These are phyloP conservation scores for Aureobasidium lini DNA, from an alignment of 2,329 filamentous ascomycete species.

Conservation along the genomic window DNA sequence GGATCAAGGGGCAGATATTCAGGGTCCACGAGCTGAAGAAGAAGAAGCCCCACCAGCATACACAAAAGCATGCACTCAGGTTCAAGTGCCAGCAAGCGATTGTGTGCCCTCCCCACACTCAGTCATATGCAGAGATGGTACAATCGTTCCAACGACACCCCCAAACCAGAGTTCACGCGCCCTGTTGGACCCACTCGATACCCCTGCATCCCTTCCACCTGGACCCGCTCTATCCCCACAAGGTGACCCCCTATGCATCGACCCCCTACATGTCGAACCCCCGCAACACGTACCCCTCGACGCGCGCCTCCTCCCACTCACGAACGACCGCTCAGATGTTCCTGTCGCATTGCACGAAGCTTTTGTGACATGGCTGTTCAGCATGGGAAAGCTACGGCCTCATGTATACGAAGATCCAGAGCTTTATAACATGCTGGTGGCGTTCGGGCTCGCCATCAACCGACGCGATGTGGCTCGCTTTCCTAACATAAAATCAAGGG, in stretches of 20 bases:
- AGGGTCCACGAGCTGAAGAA: background rate
- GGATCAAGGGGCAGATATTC: background rate
- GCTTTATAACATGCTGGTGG: background rate
- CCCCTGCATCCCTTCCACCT: background rate
- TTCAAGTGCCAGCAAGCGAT: conserved; percentile 10
- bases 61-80: background rate
- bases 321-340: background rate
- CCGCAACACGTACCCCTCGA: background rate
- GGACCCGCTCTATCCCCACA: background rate
- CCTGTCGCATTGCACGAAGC: background rate
- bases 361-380: conserved; percentile 5
- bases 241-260: background rate
- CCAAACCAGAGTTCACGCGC: background rate
- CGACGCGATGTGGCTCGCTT: background rate
- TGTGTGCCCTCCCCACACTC: background rate
- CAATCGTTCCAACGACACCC: background rate
- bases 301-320: background rate
- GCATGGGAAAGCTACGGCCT: background rate
- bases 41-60: conserved; percentile 4
- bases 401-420: background rate
- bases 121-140: background rate
- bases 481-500: conserved; percentile 7
- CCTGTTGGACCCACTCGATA: background rate
- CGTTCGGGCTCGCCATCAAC: background rate
- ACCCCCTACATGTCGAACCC: background rate